A percentile compares a stretch with the other conserved stretches of the same genome.
phyloP scores from a whole-genome alignment of 169 alveolate species.

The Babesia sp. region DNA sequence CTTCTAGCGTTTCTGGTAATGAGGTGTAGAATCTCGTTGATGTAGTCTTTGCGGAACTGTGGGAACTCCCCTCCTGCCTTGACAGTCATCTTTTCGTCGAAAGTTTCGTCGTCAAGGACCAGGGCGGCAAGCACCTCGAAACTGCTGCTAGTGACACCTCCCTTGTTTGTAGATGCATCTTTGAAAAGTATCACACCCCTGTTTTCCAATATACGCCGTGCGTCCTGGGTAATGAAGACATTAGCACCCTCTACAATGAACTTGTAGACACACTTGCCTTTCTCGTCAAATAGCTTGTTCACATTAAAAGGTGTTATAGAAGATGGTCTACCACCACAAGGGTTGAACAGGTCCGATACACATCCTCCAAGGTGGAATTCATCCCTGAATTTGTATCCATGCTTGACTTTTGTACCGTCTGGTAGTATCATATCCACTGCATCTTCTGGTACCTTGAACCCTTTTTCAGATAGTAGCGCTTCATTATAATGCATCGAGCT shows the following conservation, averaged over 20 bases:
- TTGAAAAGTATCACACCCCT: conserved; percentile 80
- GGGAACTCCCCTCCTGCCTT: conserved; percentile 33
- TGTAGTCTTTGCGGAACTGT: conserved; percentile 70
- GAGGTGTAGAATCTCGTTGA: conserved; percentile 70
- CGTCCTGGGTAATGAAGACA: conserved; percentile 84
- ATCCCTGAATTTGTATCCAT: conserved; percentile 81
- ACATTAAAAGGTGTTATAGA: conserved; percentile 80
- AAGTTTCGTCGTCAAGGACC: conserved; percentile 71
- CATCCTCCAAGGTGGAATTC: conserved; percentile 70
- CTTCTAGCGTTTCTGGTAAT: conserved; percentile 67
- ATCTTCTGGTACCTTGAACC: conserved; percentile 77
- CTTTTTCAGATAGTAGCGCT: conserved; percentile 67
- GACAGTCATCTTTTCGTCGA: conserved; percentile 42
- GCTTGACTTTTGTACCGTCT: conserved; percentile 73
- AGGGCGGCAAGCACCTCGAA: conserved; percentile 84
- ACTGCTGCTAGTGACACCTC: conserved; percentile 86
- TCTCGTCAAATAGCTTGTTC: conserved; percentile 64
- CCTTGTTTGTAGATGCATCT: conserved; percentile 85
- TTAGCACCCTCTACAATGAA: conserved; percentile 86
- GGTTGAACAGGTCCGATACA: conserved; percentile 82
- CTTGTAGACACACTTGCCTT: conserved; percentile 71
- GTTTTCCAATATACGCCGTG: conserved; percentile 76
- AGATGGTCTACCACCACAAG: conserved; percentile 89
- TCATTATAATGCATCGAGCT: conserved; percentile 68
- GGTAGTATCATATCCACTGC: conserved; percentile 75